A percentile compares a stretch with the other conserved stretches of the same genome.
phyloP scores from a whole-genome alignment of 2,329 filamentous ascomycete genomes.

The Neonectria hederae region DNA sequence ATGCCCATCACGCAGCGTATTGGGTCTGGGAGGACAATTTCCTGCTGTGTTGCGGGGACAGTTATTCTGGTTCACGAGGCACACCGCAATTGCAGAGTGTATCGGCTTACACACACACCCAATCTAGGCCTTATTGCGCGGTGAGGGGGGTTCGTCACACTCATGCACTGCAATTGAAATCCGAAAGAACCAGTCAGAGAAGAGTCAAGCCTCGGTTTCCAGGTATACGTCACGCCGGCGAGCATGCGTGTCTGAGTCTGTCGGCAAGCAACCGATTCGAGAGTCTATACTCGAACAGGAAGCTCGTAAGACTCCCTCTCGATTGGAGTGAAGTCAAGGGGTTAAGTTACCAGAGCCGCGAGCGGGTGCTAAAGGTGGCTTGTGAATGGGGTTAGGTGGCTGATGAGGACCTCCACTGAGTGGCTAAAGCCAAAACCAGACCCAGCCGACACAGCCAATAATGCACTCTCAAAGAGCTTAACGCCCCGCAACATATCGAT shows the following conservation, averaged over 20 bases:
- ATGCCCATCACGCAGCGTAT: background rate
- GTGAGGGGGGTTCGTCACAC: background rate
- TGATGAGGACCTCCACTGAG: background rate
- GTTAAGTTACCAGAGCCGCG: background rate
- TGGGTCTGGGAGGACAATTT: too few relatives aligned
- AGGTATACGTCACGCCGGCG: constrained; percentile 7
- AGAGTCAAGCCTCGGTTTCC: background rate
- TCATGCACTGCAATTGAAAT: background rate
- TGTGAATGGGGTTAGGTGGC: background rate
- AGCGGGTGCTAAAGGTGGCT: constrained; percentile 20
- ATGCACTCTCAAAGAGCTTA: background rate
- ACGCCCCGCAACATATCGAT: constrained; percentile 32
- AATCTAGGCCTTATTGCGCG: background rate
- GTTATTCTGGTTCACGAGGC: background rate
- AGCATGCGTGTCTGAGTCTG: constrained; percentile 5
- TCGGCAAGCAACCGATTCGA: constrained; percentile 2
- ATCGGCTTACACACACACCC: background rate
- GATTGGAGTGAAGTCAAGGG: background rate
- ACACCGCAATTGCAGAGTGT: background rate
- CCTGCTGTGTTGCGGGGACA: background rate
- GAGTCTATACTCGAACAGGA: constrained; percentile 35
- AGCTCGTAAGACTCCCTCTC: constrained; percentile 13
- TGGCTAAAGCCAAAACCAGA: background rate
- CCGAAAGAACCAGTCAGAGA: background rate
- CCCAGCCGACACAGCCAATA: background rate